Base-by-base conservation (phyloP, 345 rosid species). In the Rhodomyrtus tomentosa region DNA sequence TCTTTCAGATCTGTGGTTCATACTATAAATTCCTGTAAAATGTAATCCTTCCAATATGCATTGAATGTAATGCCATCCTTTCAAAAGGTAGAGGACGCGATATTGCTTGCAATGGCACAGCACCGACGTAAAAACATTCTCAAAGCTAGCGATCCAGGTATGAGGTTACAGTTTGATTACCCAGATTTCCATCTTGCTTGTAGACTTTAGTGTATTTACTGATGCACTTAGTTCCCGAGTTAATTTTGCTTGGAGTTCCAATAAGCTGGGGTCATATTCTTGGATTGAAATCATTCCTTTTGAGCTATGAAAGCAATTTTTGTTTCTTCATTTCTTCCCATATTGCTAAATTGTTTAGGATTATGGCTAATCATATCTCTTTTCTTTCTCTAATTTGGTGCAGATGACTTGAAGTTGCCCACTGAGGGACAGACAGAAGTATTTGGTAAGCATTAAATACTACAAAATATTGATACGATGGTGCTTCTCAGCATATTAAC, bases 21-120 rank as follows among this genome's bases (percentile, higher is more conserved):
- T 51, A 14, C 16, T 55, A 38, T 48, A 36, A 85, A 82, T 84
- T 83, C 84, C 51, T 72, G 50, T 59, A 82, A 55, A 80, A 50
- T 45, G 12, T 16, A 53, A 79, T 84, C 29, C 29, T 45, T 51
- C 81, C 55, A n/a, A 45, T 45, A 73, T 68, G 49, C 51, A 10
- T 32, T 55, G 29, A 45, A 72, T 54, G 24, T 83, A 85, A 83
- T 73, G 22, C 73, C 22, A 58, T 80, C 40, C 50, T 50, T 82
- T 86, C 74, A 74, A 85, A 88, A 92, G 96, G 92, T 90, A 85
- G 95, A 90, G 89, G 98, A 95, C 82, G 96, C 97, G 59, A 91
- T 95, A 80, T 93, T 96, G 84, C 91, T 88, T 85, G 92, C 94
- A 81, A 90, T 96, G 96, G 98, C 99, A 74, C 92, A 90, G 86